A percentile compares a stretch with the other conserved stretches of the same genome.
Evolutionary conservation across 805 yeast species (phyloP).

Genomic region (Teunomyces gatunensis): DNA sequence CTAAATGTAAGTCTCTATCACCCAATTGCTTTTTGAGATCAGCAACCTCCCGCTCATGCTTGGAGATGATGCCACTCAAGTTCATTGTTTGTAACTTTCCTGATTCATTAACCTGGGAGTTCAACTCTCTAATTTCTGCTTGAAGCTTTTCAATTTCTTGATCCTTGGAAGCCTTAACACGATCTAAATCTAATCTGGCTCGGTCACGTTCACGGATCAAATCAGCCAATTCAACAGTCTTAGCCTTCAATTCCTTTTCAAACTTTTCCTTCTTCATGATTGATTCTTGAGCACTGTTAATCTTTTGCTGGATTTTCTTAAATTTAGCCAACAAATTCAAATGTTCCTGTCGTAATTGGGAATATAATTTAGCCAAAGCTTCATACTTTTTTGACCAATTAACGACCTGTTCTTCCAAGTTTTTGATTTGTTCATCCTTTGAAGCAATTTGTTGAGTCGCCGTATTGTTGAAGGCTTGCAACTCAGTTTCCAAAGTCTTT

Average conservation of each 20-base stretch:
- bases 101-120: constrained; percentile 54
- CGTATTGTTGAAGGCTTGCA: constrained; percentile 55
- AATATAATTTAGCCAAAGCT: constrained; percentile 81
- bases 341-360: constrained; percentile 91
- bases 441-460: constrained; percentile 72
- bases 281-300: constrained; percentile 86
- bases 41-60: constrained; percentile 62
- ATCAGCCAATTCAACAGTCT: constrained; percentile 85
- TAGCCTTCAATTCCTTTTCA: constrained; percentile 80
- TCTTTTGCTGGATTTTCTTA: constrained; percentile 81
- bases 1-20: constrained; percentile 24
- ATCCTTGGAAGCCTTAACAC: constrained; percentile 60
- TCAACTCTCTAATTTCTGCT: constrained; percentile 60
- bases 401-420: constrained; percentile 69
- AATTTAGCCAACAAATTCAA: constrained; percentile 71
- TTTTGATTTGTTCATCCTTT: constrained; percentile 67
- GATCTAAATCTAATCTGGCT: constrained; percentile 78
- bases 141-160: constrained; percentile 64
- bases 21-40: constrained; percentile 40
- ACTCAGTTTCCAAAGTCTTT: constrained; percentile 73
- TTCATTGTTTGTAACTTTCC: constrained; percentile 66
- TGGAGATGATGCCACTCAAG: constrained; percentile 54
- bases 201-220: constrained; percentile 86
- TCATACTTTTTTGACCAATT: constrained; percentile 88
- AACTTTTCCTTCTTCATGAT: constrained; percentile 76